Conservation (phyloP, 805 yeast species). For the Cyberlindnera galapagoensis region DNA sequence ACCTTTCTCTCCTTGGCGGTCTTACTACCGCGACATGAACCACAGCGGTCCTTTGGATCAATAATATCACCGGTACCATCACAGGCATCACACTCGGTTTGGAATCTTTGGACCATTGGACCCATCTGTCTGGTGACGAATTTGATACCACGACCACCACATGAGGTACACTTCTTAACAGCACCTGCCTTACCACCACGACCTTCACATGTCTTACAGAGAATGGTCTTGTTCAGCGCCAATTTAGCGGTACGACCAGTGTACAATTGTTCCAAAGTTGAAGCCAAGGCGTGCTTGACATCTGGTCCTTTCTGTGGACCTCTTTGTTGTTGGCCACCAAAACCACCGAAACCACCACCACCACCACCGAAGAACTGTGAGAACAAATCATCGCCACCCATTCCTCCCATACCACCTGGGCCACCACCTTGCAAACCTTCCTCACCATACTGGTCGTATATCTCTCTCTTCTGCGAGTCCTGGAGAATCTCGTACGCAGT, state of each 20-base stretch:
- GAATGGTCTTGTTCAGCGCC: slow-evolving; percentile 86
- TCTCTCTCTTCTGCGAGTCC: slow-evolving; percentile 81
- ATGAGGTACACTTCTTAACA: slow-evolving; percentile 77
- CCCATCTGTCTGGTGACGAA: slow-evolving; percentile 98
- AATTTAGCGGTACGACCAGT: slow-evolving; percentile 91
- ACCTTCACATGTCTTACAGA: slow-evolving; percentile 88
- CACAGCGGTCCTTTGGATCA: slow-evolving; percentile 84
- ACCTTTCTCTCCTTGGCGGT: slow-evolving; percentile 83
- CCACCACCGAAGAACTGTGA: slow-evolving; percentile 88
- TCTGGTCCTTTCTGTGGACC: slow-evolving; percentile 90
- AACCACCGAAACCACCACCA: slow-evolving; percentile 51
- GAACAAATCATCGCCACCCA: slow-evolving; percentile 68
- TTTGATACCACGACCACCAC: slow-evolving; percentile 90
- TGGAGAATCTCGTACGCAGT: slow-evolving; percentile 85
- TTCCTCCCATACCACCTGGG: slow-evolving; percentile 60
- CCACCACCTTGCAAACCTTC: slow-evolving; percentile 86
- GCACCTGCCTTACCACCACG: slow-evolving; percentile 92
- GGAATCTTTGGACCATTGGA: slow-evolving; percentile 97
- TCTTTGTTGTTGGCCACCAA: slow-evolving; percentile 57
- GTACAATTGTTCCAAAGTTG: slow-evolving; percentile 87
- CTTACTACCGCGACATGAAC: slow-evolving; percentile 82
- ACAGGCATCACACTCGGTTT: slow-evolving; percentile 89
- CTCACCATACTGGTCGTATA: slow-evolving; percentile 86
- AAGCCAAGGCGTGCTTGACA: slow-evolving; percentile 80
- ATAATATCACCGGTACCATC: slow-evolving; percentile 87